phyloP scores from a whole-genome alignment of 2,329 filamentous ascomycete genomes.

The Colletotrichum sp. region DNA sequence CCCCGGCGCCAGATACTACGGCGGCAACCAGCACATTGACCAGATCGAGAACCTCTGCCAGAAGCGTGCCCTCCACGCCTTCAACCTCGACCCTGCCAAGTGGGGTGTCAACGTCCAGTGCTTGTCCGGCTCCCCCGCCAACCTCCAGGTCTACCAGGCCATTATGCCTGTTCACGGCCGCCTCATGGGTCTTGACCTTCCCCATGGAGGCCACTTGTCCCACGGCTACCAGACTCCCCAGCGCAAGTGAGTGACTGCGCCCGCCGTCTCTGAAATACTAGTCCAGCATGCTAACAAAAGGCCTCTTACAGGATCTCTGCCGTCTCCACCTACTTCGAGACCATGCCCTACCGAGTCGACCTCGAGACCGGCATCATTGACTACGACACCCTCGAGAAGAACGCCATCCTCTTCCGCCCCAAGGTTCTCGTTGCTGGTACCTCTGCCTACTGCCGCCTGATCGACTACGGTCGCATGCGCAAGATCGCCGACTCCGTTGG shows the following conservation, averaged over 20 bases:
- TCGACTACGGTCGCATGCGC: conserved; percentile 96
- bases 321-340: conserved; percentile 99
- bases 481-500: conserved; percentile 93
- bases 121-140: conserved; percentile 90
- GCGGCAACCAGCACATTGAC: conserved; percentile 99
- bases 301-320: conserved; percentile 75
- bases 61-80: conserved; percentile 88
- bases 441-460: conserved; percentile 96
- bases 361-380: conserved; percentile 94
- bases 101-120: conserved; percentile 99
- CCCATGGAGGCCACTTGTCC: conserved; percentile 91
- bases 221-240: conserved; percentile 97
- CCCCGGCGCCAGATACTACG: conserved; percentile 97
- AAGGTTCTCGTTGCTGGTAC: conserved; percentile 97
- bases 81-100: conserved; percentile 83
- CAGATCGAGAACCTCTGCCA: conserved; percentile 95
- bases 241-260: conserved; percentile 70
- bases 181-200: conserved; percentile 95
- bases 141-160: conserved; percentile 97
- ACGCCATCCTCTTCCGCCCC: conserved; percentile 89
- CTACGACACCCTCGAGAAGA: conserved; percentile 90
- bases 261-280: too few species aligned
- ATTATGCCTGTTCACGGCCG: conserved; percentile 95
- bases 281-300: neutral
- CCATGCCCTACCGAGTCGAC: conserved; percentile 92